These are phyloP conservation scores for Mycena amicta DNA, from an alignment of 768 basidiomycete species.

Conservation along the genomic window DNA sequence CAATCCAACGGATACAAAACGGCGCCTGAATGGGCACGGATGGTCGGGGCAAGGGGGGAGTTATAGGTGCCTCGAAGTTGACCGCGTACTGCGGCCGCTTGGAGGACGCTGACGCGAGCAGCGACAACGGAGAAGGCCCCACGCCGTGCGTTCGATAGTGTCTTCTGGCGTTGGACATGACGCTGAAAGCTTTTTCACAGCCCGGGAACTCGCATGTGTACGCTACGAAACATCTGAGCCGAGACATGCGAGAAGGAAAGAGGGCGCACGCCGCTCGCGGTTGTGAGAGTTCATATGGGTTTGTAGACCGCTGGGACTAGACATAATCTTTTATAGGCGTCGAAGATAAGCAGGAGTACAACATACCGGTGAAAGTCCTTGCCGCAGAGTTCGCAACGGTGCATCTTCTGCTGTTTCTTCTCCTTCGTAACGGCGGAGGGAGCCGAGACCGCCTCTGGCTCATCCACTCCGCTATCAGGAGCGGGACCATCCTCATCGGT, in stretches of 20 bases:
- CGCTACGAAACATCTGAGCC: neutral
- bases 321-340: constrained; percentile 1
- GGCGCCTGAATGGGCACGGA: neutral
- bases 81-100: neutral
- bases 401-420: constrained; percentile 45
- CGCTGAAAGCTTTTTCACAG: constrained; percentile 60
- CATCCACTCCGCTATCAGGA: neutral
- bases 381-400: constrained; percentile 49
- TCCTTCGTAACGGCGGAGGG: neutral
- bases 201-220: constrained; percentile 47
- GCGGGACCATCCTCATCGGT: too few species aligned
- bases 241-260: constrained; percentile 67
- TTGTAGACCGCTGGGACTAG: constrained; percentile 54
- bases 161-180: constrained; percentile 38
- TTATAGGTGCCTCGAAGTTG: neutral
- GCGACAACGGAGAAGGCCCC: constrained; percentile 25
- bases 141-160: constrained; percentile 36
- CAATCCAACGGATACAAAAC: constrained; percentile 11
- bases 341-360: neutral
- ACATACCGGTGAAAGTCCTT: constrained; percentile 56
- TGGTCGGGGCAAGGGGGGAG: neutral
- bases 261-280: constrained; percentile 56
- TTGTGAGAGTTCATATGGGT: constrained; percentile 65
- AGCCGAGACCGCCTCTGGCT: neutral
- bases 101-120: neutral